A percentile compares a stretch with the other conserved stretches of the same genome.
These are phyloP conservation scores for Acmispon strigosus DNA, from an alignment of 306 rosid species.

Conservation along the genomic window DNA sequence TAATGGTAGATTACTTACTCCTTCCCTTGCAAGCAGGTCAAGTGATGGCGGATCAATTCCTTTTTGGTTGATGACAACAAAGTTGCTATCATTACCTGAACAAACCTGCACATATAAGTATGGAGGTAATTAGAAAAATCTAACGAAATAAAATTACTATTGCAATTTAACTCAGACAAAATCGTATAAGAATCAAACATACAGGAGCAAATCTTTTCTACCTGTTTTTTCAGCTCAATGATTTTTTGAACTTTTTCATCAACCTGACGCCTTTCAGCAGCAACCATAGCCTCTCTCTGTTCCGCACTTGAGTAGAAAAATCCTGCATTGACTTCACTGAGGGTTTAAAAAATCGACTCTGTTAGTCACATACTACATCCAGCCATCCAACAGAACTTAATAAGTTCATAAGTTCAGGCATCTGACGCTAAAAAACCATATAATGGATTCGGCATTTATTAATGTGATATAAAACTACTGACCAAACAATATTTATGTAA, in stretches of 20 bases:
- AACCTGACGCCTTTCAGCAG: slow-evolving; percentile 88
- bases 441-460: neutral
- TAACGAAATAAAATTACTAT: neutral
- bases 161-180: neutral
- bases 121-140: neutral
- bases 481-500: neutral
- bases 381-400: neutral
- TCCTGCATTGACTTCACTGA: slow-evolving; percentile 93
- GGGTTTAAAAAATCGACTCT: slow-evolving; percentile 20
- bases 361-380: neutral
- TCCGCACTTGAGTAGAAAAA: slow-evolving; percentile 98
- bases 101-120: slow-evolving; percentile 59
- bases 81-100: slow-evolving; percentile 61
- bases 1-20: slow-evolving; percentile 49
- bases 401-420: neutral
- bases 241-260: slow-evolving; percentile 84
- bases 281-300: slow-evolving; percentile 94
- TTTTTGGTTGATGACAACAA: slow-evolving; percentile 86
- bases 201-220: neutral
- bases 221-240: slow-evolving; percentile 88
- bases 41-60: slow-evolving; percentile 98
- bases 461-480: neutral
- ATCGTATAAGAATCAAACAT: neutral
- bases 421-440: neutral
- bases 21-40: slow-evolving; percentile 91